These are phyloP conservation scores for Trichothecium roseum DNA, from an alignment of 2,329 filamentous ascomycete species.

Conservation along the genomic window DNA sequence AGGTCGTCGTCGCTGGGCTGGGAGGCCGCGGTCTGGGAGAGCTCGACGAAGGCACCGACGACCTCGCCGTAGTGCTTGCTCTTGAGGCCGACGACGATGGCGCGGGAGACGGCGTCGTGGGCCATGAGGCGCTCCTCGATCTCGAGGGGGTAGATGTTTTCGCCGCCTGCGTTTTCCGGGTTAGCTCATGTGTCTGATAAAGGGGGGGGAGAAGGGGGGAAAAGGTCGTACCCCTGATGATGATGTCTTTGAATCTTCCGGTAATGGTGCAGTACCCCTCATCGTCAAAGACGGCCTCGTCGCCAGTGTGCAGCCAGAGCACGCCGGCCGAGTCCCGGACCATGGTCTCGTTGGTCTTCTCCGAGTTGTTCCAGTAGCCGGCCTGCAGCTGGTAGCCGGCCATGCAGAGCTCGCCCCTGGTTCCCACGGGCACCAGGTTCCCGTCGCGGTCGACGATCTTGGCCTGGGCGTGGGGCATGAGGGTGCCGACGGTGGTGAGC, in stretches of 20 bases:
- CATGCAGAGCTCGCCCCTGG: conserved; percentile 65
- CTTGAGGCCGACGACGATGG: conserved; percentile 60
- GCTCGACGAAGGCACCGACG: conserved; percentile 53
- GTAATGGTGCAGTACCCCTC: conserved; percentile 64
- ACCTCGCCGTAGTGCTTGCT: conserved; percentile 66
- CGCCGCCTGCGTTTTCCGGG: conserved; percentile 39
- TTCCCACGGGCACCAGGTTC: conserved; percentile 54
- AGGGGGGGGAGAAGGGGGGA: conserved; percentile 8
- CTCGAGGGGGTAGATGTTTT: conserved; percentile 66
- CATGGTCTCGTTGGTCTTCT: conserved; percentile 59
- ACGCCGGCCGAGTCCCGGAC: conserved; percentile 39
- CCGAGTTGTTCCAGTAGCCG: conserved; percentile 58
- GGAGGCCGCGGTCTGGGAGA: conserved; percentile 20
- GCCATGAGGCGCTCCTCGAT: conserved; percentile 63
- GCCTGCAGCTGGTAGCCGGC: conserved; percentile 66
- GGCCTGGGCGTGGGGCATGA: conserved; percentile 65
- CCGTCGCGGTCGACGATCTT: conserved; percentile 67
- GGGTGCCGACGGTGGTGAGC: conserved; percentile 62
- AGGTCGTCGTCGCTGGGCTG: conserved; percentile 43
- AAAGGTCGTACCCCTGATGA: conserved; percentile 50
- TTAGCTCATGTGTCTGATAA: conserved; percentile 9
- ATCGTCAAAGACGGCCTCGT: conserved; percentile 58
- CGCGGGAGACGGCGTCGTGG: conserved; percentile 51
- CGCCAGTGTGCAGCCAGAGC: conserved; percentile 57
- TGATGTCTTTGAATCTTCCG: conserved; percentile 69